Evolutionary conservation across 1,284 basidiomycete species (phyloP), one percentile per base, ranked within the genome.

Genomic region (Lentinula novae-zelandiae): DNA sequence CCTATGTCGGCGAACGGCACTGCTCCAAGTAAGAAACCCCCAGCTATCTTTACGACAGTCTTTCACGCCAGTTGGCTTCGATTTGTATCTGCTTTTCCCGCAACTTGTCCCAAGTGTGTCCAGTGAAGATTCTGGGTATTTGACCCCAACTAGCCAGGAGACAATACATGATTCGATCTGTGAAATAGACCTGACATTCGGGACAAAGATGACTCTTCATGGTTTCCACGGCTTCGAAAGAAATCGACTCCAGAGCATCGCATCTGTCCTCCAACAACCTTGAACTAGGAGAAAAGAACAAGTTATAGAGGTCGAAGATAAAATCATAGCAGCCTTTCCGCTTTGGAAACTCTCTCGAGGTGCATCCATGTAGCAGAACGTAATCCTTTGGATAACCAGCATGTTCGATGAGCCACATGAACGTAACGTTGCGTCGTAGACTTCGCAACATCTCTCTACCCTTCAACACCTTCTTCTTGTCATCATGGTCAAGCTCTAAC

Each of bases 361-460:
- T 31, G 42, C 53, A 61, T 50, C 56, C 56, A 15, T 58, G 40
- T 4, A 53, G 10, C 7, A 3, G 36, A n/a, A 40, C 40, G 15
- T 52, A 33, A 5, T 36, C 49, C 8, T 36, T 40, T 15, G 36
- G 55, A 31, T 57, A 7, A 55, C n/a, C 38, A 33, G 17, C 51
- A 61, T 57, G 42, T 60, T 64, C 54, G 34, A 63, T 48, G 9
- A 69, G 48, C 53, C 61, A 69, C 9, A 53, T 31, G 42, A 63
- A 64, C n/a, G 63, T 49, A 20, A 57, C 60, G 8, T 60, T 53
- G 31, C 67, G 63, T 17, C 66, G 65, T 3, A 64, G 57, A n/a
- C 15, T 27, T 42, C 62, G 63, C 13, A 72, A 61, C 5, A 44
- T 44, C 51, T 67, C 67, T 40, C 63, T 58, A 5, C 65, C 67